Percentiles rank a stretch among this genome's conserved stretches.
Evolutionary conservation across 805 yeast genomes (phyloP).

Genomic region (Candida yuanshanica): DNA sequence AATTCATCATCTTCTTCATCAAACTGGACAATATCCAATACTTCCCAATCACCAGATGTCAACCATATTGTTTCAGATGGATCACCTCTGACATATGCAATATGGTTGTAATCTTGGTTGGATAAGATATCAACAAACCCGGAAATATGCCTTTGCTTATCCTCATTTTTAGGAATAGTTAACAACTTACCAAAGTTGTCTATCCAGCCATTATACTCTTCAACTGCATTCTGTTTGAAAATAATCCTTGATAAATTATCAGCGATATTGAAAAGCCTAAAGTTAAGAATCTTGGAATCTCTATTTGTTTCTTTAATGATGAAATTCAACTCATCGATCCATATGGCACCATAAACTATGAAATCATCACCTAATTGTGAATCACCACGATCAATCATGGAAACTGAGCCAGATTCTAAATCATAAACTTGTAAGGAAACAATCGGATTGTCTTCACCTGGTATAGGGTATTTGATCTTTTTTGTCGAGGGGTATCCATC

Average conservation of each 20-base stretch:
- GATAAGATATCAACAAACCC: slow-evolving; percentile 66
- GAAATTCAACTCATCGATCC: slow-evolving; percentile 47
- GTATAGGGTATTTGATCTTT: slow-evolving; percentile 62
- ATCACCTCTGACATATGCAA: slow-evolving; percentile 50
- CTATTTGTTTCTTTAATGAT: slow-evolving; percentile 61
- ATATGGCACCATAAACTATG: slow-evolving; percentile 55
- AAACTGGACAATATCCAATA: slow-evolving; percentile 41
- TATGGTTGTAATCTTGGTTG: slow-evolving; percentile 50
- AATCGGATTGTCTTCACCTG: slow-evolving; percentile 59
- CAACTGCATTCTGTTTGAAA: slow-evolving; percentile 37
- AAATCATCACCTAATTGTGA: slow-evolving; percentile 37
- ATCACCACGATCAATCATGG: slow-evolving; percentile 17
- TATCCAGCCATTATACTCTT: slow-evolving; percentile 51
- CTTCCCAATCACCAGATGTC: slow-evolving; percentile 47
- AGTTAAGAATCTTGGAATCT: slow-evolving; percentile 48
- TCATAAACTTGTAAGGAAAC: slow-evolving; percentile 42
- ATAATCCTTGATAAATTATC: slow-evolving; percentile 29
- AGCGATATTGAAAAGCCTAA: slow-evolving; percentile 36
- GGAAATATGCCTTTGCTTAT: slow-evolving; percentile 24
- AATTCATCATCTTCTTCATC: slow-evolving; percentile 41
- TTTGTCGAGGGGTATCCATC: slow-evolving; percentile 41
- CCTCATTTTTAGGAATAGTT: slow-evolving; percentile 32
- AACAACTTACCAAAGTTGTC: slow-evolving; percentile 40
- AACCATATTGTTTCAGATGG: slow-evolving; percentile 35
- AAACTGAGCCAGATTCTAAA: slow-evolving; percentile 21